Base-by-base conservation (phyloP, 2,329 filamentous ascomycete genomes). In the Colletotrichum spaethianum region DNA sequence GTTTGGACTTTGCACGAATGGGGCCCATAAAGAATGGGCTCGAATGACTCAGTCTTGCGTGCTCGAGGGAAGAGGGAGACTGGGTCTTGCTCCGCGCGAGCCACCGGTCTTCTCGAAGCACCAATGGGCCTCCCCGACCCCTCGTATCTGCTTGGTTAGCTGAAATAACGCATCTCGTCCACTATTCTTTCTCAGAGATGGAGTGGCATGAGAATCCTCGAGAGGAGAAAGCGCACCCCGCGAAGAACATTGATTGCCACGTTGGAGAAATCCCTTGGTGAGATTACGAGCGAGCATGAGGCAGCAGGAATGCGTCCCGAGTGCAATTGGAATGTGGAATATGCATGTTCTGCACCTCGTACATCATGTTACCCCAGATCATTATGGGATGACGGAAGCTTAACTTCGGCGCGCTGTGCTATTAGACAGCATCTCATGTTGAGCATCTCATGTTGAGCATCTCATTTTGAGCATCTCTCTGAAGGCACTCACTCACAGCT, bases 311-410 rank as follows among this genome's bases (percentile, higher is more conserved):
- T 6, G 16, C 20, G 16, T 42, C 16, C 18, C 38, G 12, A 16
- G 26, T 12, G 52, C 52, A 28, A 36, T 28, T 4, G 20, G 12
- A 52, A 7, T 31, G 33, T 40, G 33, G 18, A 26, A 11, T 18
- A 23, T 44, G 14, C 20, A 20, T 46, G n/a, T n/a, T n/a, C n/a
- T n/a, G n/a, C n/a, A 31, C 4, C 36, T 31, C 33, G 44, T 18
- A 33, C 18, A 53, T 31, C 12, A 12, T 23, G 23, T 28, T 65
- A 28, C 23, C 44, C 44, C 38, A 4, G 12, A 20, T 33, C 38
- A 11, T 48, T 33, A 62, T 71, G 33, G 28, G 68, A 71, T 71
- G 68, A 36, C 63, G 44, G 63, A 71, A 71, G 46, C 65, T 60
- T 62, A n/a, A 31, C 28, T 4, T 26, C 14, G 40, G 14, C 18